A percentile compares a stretch with the other conserved stretches of the same genome.
Evolutionary conservation across 345 rosid genomes (phyloP).

Genomic region (Eucalyptus coolabah): DNA sequence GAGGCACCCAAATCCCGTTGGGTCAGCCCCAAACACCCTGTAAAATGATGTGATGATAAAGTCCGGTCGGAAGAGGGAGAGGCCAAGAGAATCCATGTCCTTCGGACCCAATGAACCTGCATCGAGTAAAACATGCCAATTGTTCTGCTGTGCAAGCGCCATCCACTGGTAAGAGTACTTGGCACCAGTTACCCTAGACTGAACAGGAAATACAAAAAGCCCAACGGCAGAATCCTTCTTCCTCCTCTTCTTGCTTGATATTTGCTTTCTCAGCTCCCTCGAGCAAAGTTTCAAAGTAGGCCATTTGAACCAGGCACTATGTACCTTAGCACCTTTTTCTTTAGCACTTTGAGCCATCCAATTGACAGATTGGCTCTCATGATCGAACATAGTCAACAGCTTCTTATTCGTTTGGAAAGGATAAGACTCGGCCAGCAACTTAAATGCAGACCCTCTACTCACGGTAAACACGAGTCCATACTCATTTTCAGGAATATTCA

Average conservation of each 20-base stretch:
- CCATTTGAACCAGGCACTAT: constrained; percentile 91
- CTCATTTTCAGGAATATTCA: constrained; percentile 81
- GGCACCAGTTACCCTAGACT: constrained; percentile 74
- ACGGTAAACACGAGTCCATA: constrained; percentile 87
- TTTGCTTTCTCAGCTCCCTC: constrained; percentile 60
- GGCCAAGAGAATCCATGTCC: constrained; percentile 84
- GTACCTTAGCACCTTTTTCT: constrained; percentile 76
- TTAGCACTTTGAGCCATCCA: constrained; percentile 86
- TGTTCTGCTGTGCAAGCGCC: constrained; percentile 77
- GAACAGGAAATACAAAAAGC: constrained; percentile 77
- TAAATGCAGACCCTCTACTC: constrained; percentile 85
- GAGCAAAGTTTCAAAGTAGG: constrained; percentile 78
- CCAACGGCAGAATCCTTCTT: constrained; percentile 77
- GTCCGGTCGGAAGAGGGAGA: constrained; percentile 76
- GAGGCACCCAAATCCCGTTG: constrained; percentile 79
- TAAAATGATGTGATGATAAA: constrained; percentile 78
- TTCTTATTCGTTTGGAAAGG: constrained; percentile 66
- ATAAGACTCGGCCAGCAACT: constrained; percentile 71
- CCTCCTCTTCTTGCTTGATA: constrained; percentile 62
- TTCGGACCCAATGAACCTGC: constrained; percentile 83
- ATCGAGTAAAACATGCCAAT: constrained; percentile 79
- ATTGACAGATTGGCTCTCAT: constrained; percentile 87
- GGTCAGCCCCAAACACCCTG: constrained; percentile 68
- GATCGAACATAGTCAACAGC: constrained; percentile 81
- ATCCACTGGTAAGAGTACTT: constrained; percentile 92